These are phyloP conservation scores for Vigna radiata DNA, from an alignment of 306 rosid genomes.

Conservation along the genomic window DNA sequence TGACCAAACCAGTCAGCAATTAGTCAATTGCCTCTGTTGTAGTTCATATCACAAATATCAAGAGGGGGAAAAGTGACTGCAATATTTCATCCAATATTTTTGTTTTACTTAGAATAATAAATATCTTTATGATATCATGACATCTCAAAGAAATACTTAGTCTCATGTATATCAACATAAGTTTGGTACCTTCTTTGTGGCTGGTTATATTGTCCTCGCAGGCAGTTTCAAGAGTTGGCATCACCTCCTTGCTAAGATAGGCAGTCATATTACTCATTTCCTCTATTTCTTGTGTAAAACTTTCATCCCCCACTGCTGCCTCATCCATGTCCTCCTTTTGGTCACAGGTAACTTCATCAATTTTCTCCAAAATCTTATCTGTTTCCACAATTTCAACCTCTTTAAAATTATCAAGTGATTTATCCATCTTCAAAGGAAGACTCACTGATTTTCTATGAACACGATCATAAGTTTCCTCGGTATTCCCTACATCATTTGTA, in stretches of 20 bases:
- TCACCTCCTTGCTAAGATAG: conserved; percentile 43
- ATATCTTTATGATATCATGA: background rate
- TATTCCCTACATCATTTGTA: conserved; percentile 48
- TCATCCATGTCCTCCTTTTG: conserved; percentile 40
- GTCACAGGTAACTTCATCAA: conserved; percentile 40
- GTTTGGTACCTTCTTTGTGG: conserved; percentile 63
- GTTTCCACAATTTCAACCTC: conserved; percentile 52
- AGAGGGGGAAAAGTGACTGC: background rate
- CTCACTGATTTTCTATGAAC: conserved; percentile 49
- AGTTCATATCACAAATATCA: conserved; percentile 28
- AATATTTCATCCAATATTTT: background rate
- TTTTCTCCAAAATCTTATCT: conserved; percentile 31
- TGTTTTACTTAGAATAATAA: conserved; percentile 21
- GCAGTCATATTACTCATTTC: conserved; percentile 30
- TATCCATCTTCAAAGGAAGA: conserved; percentile 38
- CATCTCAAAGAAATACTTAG: conserved; percentile 19
- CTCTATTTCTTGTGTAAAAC: conserved; percentile 45
- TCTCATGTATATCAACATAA: conserved; percentile 16
- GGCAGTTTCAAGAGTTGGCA: conserved; percentile 47
- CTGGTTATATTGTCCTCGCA: conserved; percentile 43
- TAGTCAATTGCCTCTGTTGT: background rate
- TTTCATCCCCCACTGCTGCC: conserved; percentile 42
- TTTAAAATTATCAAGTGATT: conserved; percentile 40
- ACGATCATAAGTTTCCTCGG: conserved; percentile 44
- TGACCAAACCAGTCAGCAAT: conserved; percentile 18